Conservation (phyloP, 2,329 filamentous ascomycete species). For the Hymenoscyphus fraxineus region DNA sequence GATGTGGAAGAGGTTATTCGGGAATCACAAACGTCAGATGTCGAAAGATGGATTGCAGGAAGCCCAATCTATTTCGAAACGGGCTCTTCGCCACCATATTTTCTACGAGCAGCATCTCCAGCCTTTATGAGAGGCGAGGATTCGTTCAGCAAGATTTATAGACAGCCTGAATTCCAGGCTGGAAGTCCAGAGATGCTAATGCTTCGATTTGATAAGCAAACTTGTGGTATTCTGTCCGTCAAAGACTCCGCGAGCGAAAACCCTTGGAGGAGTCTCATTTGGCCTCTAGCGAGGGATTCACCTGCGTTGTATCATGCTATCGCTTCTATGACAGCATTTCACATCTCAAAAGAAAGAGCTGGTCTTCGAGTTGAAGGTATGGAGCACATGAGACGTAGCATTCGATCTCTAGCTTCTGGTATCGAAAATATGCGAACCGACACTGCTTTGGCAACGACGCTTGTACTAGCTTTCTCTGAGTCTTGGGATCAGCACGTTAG, state of each 20-base stretch:
- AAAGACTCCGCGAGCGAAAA: slow-evolving; percentile 68
- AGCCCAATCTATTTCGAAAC: slow-evolving; percentile 14
- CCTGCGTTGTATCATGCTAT: slow-evolving; percentile 66
- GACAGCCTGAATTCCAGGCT: slow-evolving; percentile 45
- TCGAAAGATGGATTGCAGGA: slow-evolving; percentile 28
- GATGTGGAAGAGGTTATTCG: slow-evolving; percentile 55
- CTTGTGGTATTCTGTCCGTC: slow-evolving; percentile 67
- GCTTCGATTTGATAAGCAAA: slow-evolving; percentile 60
- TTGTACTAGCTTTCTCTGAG: slow-evolving; percentile 66
- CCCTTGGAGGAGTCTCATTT: slow-evolving; percentile 67
- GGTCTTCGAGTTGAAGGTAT: slow-evolving; percentile 58
- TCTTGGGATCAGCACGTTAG: slow-evolving; percentile 68
- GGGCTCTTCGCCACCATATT: slow-evolving; percentile 18
- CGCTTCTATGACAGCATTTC: slow-evolving; percentile 66
- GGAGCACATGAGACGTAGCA: slow-evolving; percentile 64
- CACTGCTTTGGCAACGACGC: slow-evolving; percentile 64
- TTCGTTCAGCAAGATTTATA: slow-evolving; percentile 36
- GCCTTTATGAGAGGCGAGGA: slow-evolving; percentile 17
- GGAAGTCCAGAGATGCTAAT: slow-evolving; percentile 59
- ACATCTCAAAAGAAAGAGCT: slow-evolving; percentile 56
- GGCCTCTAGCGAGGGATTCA: slow-evolving; percentile 61
- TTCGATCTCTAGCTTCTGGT: slow-evolving; percentile 54
- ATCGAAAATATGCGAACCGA: slow-evolving; percentile 62
- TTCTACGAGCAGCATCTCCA: background rate
- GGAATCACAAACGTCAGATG: slow-evolving; percentile 26